Evolutionary conservation across 345 rosid genomes (phyloP), one percentile per base, ranked within the genome.

Genomic region (Citrus sinensis): DNA sequence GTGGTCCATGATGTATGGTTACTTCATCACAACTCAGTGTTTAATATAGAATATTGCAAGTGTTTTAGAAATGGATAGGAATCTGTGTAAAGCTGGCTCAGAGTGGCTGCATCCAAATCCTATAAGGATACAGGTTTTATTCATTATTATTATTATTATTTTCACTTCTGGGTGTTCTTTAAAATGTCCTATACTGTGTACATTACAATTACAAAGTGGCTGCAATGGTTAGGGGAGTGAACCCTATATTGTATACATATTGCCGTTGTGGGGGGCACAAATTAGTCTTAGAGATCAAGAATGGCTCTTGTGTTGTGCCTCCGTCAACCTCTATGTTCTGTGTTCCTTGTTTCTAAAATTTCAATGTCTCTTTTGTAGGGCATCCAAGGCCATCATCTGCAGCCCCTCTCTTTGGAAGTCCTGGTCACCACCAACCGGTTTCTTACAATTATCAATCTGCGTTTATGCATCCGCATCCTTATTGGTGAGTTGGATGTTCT

Each of bases 391-490:
- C 88, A 11, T 46, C 68, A 9, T 65, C 88, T 22, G 56, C 68
- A 9, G 9, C 72, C 64, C 78, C 83, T 60, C 13, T 73, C 35
- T 65, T 54, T 51, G 61, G 40, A 51, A 51, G 39, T 51, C 67
- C 82, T 25, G 62, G 62, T n/a, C 76, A 82, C 55, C 78, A 75
- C 42, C 80, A 72, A 30, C 80, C 73, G 1, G 46, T 56, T 51
- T 72, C 87, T 67, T 81, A 72, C 55, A 71, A 80, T 59, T 81
- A 81, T 75, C 82, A 79, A 42, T 73, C 78, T 59, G 84, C 84
- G n/a, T 32, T 73, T 39, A 27, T 81, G 20, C 79, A 78, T 73
- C 84, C 80, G 5, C 58, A 54, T 78, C 82, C 80, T 55, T 83
- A 79, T 63, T 82, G 84, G 86, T 85, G 67, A 75, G 82, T 72